Conservation (phyloP, 1,139 yeast species). For the Tardiomyces digboiensis region DNA sequence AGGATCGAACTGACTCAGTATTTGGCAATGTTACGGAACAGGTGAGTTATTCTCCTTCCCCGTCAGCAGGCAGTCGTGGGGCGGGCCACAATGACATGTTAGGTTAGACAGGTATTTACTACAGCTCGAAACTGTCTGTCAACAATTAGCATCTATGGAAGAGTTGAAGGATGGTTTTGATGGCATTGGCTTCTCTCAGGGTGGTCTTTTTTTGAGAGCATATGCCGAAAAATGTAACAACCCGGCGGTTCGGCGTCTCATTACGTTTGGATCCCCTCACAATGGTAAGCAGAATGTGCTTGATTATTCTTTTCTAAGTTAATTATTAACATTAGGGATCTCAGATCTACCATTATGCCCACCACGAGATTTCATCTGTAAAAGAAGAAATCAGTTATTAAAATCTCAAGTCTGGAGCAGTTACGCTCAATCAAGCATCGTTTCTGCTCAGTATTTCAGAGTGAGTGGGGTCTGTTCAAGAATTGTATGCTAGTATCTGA, state of each 20-base stretch:
- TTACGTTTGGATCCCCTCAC: conserved; percentile 81
- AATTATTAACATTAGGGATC: conserved; percentile 24
- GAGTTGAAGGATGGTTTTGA: conserved; percentile 50
- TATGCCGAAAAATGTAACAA: conserved; percentile 47
- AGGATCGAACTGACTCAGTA: conserved; percentile 47
- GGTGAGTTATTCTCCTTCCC: conserved; percentile 19
- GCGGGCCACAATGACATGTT: background rate
- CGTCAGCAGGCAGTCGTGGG: conserved; percentile 10
- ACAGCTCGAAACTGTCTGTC: conserved; percentile 30
- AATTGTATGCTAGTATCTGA: conserved; percentile 2
- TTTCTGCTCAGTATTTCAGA: conserved; percentile 74
- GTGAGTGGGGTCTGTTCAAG: conserved; percentile 6
- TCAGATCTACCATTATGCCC: conserved; percentile 58
- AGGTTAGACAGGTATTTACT: background rate
- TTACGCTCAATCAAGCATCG: conserved; percentile 44
- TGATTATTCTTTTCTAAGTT: background rate
- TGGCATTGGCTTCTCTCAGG: conserved; percentile 77
- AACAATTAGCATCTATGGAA: conserved; percentile 31
- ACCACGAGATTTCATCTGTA: conserved; percentile 52
- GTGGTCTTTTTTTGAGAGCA: conserved; percentile 65
- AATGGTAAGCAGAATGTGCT: conserved; percentile 34
- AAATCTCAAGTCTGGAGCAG: conserved; percentile 54
- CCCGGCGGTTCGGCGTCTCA: conserved; percentile 41
- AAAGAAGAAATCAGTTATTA: conserved; percentile 42
- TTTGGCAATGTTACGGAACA: conserved; percentile 52